Evolutionary conservation across 2,329 filamentous ascomycete species (phyloP).

Genomic region (Nothomitra cinnamomea): DNA sequence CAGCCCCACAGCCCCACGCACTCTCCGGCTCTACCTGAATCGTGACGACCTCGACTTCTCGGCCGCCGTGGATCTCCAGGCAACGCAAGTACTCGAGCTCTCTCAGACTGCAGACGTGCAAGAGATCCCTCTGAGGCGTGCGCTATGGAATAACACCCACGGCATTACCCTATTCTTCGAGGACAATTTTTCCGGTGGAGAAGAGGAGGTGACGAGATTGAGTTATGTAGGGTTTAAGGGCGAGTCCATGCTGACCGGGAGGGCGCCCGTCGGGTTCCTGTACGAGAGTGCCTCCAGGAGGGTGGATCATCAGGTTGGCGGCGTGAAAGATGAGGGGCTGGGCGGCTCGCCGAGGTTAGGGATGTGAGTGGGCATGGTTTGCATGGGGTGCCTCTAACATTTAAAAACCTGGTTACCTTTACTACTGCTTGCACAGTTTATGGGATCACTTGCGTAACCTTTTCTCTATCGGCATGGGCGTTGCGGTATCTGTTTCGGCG

Average conservation of each 20-base stretch:
- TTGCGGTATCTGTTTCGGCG: too few relatives aligned
- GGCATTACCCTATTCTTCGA: slow-evolving; percentile 73
- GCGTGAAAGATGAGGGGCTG: slow-evolving; percentile 14
- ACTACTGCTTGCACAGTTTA: too few relatives aligned
- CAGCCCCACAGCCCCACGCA: slow-evolving; percentile 55
- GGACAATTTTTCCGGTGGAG: slow-evolving; percentile 46
- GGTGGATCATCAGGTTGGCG: slow-evolving; percentile 48
- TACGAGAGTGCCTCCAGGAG: slow-evolving; percentile 94
- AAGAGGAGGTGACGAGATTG: slow-evolving; percentile 51
- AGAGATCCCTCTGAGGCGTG: slow-evolving; percentile 76
- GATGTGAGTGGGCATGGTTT: background rate
- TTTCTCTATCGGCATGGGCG: too few relatives aligned
- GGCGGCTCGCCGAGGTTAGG: background rate
- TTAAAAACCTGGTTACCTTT: too few relatives aligned
- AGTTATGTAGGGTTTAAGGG: slow-evolving; percentile 86
- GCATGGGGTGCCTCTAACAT: too few relatives aligned
- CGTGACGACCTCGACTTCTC: slow-evolving; percentile 72
- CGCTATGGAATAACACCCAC: slow-evolving; percentile 73
- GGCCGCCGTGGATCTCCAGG: slow-evolving; percentile 47
- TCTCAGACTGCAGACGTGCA: slow-evolving; percentile 67
- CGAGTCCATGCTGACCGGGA: slow-evolving; percentile 74
- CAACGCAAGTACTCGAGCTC: slow-evolving; percentile 63
- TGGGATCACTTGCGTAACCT: too few relatives aligned
- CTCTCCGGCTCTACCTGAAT: slow-evolving; percentile 78
- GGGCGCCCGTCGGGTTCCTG: slow-evolving; percentile 68